Conservation (phyloP, 495 filamentous ascomycete genomes). For the Emericellopsis terricola region DNA sequence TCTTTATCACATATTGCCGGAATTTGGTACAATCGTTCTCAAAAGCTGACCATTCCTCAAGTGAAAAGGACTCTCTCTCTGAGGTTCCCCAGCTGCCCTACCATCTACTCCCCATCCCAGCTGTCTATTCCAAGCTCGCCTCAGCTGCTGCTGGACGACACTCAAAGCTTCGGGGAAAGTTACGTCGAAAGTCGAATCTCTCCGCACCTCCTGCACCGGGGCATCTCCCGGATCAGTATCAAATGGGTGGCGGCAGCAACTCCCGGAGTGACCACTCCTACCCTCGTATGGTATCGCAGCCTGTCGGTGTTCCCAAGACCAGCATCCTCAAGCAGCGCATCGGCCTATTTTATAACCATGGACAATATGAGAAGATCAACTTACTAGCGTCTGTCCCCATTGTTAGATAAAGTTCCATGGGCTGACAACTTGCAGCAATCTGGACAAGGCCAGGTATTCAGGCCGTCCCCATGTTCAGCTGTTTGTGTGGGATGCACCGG, state of each 20-base stretch:
- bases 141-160: too few species aligned
- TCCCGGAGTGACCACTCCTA: constrained; percentile 21
- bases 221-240: not conserved
- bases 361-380: constrained; percentile 67
- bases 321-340: constrained; percentile 78
- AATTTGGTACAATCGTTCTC: too few species aligned
- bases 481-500: constrained; percentile 68
- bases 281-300: constrained; percentile 25
- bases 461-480: constrained; percentile 67
- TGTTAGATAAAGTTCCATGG: not conserved
- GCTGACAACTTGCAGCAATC: constrained; percentile 32
- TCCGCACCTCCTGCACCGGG: not conserved
- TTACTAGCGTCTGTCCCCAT: constrained; percentile 38
- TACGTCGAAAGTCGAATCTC: too few species aligned
- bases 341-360: constrained; percentile 54
- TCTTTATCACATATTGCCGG: too few species aligned
- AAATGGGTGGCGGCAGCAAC: constrained; percentile 16
- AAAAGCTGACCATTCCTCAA: too few species aligned
- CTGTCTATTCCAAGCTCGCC: too few species aligned
- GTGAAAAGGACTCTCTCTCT: too few species aligned
- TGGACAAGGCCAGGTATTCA: constrained; percentile 54
- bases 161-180: too few species aligned
- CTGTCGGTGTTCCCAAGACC: constrained; percentile 66
- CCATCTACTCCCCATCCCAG: too few species aligned
- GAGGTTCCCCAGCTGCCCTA: too few species aligned